Evolutionary conservation across 176 grass and related monocot species (phyloP).

Genomic region (Phyllostachys edulis): DNA sequence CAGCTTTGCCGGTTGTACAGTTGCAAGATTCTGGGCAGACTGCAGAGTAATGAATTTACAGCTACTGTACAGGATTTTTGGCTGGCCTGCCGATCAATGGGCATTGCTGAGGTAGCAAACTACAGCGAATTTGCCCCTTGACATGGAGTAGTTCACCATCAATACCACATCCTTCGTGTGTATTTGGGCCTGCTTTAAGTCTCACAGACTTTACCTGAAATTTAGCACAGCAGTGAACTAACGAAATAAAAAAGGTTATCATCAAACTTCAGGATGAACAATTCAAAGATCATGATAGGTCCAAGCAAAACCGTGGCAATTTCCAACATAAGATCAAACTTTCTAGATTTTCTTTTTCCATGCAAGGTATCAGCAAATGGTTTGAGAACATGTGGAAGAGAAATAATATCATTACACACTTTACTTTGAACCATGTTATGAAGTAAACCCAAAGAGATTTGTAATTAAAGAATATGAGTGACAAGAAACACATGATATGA

Average conservation of each 20-base stretch:
- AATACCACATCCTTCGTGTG: conserved; percentile 85
- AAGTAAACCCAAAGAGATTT: background rate
- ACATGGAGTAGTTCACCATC: conserved; percentile 81
- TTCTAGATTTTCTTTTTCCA: background rate
- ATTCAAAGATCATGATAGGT: background rate
- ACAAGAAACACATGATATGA: background rate
- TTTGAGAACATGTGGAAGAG: background rate
- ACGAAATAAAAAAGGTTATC: background rate
- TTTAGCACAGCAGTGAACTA: conserved; percentile 16
- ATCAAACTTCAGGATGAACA: background rate
- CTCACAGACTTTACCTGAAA: conserved; percentile 89
- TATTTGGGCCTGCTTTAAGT: conserved; percentile 73
- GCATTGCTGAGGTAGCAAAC: conserved; percentile 87
- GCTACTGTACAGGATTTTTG: conserved; percentile 54
- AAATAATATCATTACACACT: background rate
- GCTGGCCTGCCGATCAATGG: conserved; percentile 71
- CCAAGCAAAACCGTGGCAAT: conserved; percentile 15
- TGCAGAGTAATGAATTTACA: conserved; percentile 47
- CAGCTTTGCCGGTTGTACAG: conserved; percentile 28
- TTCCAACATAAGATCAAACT: background rate
- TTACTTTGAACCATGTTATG: background rate
- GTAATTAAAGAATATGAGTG: conserved; percentile 16
- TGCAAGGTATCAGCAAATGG: background rate
- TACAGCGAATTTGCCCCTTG: conserved; percentile 84
- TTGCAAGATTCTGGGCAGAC: conserved; percentile 16